These are phyloP conservation scores for Coniella vitis DNA, from an alignment of 2,329 filamentous ascomycete species.

Conservation along the genomic window DNA sequence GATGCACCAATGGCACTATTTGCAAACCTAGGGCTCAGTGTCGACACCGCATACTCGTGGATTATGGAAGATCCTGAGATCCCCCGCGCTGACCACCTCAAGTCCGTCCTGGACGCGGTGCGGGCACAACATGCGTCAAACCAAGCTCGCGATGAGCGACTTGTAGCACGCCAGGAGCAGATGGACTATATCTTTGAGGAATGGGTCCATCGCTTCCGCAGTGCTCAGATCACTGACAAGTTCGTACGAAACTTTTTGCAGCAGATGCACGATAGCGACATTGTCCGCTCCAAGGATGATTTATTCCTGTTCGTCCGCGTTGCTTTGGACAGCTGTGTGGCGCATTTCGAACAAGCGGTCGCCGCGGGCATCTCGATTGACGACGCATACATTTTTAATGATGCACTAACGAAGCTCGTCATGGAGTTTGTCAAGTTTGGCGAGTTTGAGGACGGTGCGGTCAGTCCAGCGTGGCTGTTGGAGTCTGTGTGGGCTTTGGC, in stretches of 20 bases:
- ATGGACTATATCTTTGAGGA: slow-evolving; percentile 95
- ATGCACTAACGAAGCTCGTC: slow-evolving; percentile 78
- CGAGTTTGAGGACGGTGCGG: slow-evolving; percentile 50
- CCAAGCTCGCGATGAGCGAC: slow-evolving; percentile 48
- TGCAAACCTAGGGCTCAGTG: slow-evolving; percentile 76
- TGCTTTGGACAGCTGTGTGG: slow-evolving; percentile 73
- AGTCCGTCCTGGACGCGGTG: slow-evolving; percentile 49
- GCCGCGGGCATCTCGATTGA: slow-evolving; percentile 52
- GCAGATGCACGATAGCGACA: slow-evolving; percentile 68
- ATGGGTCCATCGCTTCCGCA: slow-evolving; percentile 79
- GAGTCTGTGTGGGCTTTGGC: slow-evolving; percentile 73
- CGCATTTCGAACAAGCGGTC: slow-evolving; percentile 66
- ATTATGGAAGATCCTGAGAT: slow-evolving; percentile 65
- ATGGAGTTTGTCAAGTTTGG: slow-evolving; percentile 69
- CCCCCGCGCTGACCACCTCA: slow-evolving; percentile 60
- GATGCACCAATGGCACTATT: slow-evolving; percentile 72
- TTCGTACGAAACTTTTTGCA: slow-evolving; percentile 70
- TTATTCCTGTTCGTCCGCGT: slow-evolving; percentile 73
- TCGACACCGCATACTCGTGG: slow-evolving; percentile 78
- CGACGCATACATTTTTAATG: slow-evolving; percentile 56
- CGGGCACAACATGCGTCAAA: slow-evolving; percentile 34
- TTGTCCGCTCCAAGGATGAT: slow-evolving; percentile 69
- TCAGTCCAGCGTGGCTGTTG: slow-evolving; percentile 63
- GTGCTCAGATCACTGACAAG: slow-evolving; percentile 68
- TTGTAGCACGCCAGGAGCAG: slow-evolving; percentile 64